Percentiles rank a stretch among this genome's conserved stretches.
Evolutionary conservation across 2,329 filamentous ascomycete genomes (phyloP).

Genomic region (Fusarium sp.): DNA sequence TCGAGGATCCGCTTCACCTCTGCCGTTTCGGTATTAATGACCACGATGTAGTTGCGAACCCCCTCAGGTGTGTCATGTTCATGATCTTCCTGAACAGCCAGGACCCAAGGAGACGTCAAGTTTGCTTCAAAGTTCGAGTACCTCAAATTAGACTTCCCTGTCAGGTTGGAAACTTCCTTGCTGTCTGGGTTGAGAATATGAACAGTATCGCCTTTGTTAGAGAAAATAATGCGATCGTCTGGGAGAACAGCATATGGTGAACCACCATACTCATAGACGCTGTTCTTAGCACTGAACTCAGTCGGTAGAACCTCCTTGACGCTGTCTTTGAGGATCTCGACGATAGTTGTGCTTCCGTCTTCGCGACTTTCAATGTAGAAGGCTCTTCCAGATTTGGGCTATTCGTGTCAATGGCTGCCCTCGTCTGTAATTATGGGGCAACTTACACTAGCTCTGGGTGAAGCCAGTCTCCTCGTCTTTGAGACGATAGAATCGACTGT

Average conservation of each 20-base stretch:
- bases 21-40: constrained; percentile 55
- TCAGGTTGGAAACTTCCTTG: constrained; percentile 48
- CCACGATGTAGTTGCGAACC: constrained; percentile 54
- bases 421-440: background rate
- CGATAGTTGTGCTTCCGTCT: constrained; percentile 57
- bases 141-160: constrained; percentile 52
- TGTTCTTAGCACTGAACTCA: constrained; percentile 56
- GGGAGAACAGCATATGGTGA: constrained; percentile 54
- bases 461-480: constrained; percentile 47
- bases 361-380: constrained; percentile 54
- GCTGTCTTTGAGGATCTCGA: constrained; percentile 52
- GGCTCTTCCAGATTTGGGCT: constrained; percentile 47
- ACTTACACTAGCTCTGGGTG: constrained; percentile 52
- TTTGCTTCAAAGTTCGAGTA: constrained; percentile 61
- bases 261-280: constrained; percentile 66
- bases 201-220: constrained; percentile 56
- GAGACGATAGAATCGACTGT: constrained; percentile 51
- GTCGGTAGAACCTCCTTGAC: constrained; percentile 56
- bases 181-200: constrained; percentile 55
- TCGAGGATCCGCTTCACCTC: constrained; percentile 53
- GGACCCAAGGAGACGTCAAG: constrained; percentile 53
- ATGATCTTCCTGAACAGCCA: constrained; percentile 66
- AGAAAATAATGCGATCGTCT: constrained; percentile 59
- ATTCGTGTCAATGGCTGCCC: background rate
- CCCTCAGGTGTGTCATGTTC: constrained; percentile 46